Evolutionary conservation across 2,329 filamentous ascomycete species (phyloP).

Genomic region (Zasmidium cellare): DNA sequence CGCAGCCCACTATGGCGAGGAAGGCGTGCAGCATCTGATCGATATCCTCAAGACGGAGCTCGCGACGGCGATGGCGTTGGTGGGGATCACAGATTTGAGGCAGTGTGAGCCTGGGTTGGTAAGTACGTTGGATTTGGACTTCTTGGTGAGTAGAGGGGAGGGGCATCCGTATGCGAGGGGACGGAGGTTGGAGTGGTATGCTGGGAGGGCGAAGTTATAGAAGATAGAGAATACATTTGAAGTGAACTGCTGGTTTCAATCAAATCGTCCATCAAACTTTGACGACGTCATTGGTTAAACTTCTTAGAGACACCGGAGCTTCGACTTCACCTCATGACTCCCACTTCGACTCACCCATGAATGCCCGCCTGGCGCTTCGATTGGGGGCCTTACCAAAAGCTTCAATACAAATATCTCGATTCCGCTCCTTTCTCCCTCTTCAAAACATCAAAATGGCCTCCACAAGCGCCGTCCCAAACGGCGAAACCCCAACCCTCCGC

Average conservation of each 20-base stretch:
- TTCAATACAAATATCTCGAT: background rate
- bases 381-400: background rate
- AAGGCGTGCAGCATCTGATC: slow-evolving; percentile 52
- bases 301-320: no score
- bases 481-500: slow-evolving; percentile 7
- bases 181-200: slow-evolving; percentile 13
- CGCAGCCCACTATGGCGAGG: slow-evolving; percentile 60
- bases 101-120: slow-evolving; percentile 62
- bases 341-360: background rate
- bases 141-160: slow-evolving; percentile 43
- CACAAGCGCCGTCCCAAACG: slow-evolving; percentile 4
- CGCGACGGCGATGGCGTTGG: slow-evolving; percentile 64
- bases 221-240: no score
- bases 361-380: slow-evolving; percentile 4
- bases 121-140: slow-evolving; percentile 52
- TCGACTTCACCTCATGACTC: background rate
- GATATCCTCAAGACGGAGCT: slow-evolving; percentile 52
- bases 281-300: background rate
- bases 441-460: background rate
- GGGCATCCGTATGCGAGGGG: slow-evolving; percentile 27
- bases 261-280: background rate
- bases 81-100: slow-evolving; percentile 60
- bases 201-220: slow-evolving; percentile 1
- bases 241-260: background rate
- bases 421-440: background rate